Evolutionary conservation across 306 rosid species (phyloP), one percentile per base, ranked within the genome.

Genomic region (Corylus heterophylla): DNA sequence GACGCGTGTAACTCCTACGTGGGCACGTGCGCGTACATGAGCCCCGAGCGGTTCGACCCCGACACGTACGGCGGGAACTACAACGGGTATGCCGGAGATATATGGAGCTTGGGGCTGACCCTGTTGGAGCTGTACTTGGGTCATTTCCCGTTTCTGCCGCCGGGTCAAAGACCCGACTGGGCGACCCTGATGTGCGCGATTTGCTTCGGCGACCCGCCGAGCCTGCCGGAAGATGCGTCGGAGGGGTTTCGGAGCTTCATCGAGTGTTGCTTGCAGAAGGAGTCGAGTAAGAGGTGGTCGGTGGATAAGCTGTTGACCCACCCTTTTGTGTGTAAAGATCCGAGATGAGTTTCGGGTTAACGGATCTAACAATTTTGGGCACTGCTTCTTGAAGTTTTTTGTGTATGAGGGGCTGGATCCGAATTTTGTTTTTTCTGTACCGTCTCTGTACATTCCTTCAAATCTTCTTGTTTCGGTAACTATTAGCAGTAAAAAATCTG

Each of bases 11-110:
- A 89, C 58, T 91, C 97, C 0, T 94, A 92, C 61, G 97, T 94
- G 1, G 98, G 98, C 7, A 94, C 98, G 54, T 94, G 97, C 69
- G 97, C 98, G 2, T 94, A 94, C 81, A 94, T 94, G 98, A 94
- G 98, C 76, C 98, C 98, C 0, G 98, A 94, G 25, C 85, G 98
- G 61, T 94, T 94, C 78, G 97, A 94, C 90, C 98, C 98, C 13
- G 93, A 92, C 1, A 83, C 78, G 0, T 89, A 85, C 42, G 98
- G 97, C 45, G 98, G 97, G 4, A 91, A 82, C 35, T 94, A 94
- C 78, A 84, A 94, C 69, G 98, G 97, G 0, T 94, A 82, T 44
- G 91, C 98, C 0, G 89, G 90, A 0, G 98, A 94, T 58, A 91
- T 94, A 5, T 94, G 98, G 98, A 94, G 98, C 69, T 76, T 94